Base-by-base conservation (phyloP, 331 rosid species). In the Rhamnella rubrinervis region DNA sequence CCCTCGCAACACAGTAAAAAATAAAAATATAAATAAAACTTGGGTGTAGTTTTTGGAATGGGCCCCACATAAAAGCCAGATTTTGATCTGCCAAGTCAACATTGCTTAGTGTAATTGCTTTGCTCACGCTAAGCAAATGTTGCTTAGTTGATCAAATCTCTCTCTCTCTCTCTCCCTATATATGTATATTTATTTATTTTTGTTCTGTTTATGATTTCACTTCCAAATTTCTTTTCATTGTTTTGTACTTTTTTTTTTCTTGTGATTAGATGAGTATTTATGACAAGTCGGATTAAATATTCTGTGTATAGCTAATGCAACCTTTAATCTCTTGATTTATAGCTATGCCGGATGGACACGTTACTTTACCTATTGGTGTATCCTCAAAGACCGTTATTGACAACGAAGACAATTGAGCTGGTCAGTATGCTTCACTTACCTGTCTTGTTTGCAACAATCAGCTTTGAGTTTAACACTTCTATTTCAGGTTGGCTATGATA, bases 401-500 rank as follows among this genome's bases (percentile, higher is more conserved):
- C 98, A 64, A 93, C 97, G 57, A 85, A 79, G 74, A 77, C 97
- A 62, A 93, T 93, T 74, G 96, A 93, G 84, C 85, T 93, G 97
- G 98, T 92, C 73, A 62, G 97, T 89, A 65, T 55, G 19, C 68
- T 74, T 70, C 59, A 9, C 75, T 23, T 62, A 55, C 61, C 21
- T 52, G 59, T 39, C 13, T 35, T 75, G 61, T 21, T 52, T 35
- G 28, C 18, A 40, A n/a, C 63, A 66, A 16, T 52, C 12, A 57
- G 19, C 20, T 63, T 66, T 56, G 26, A 55, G 55, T 63, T 76
- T 74, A 76, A 70, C 52, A 25, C 31, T 64, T 21, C 52, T 23
- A 73, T 81, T 67, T 84, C 66, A 92, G 97, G 98, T 93, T 79
- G 96, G 97, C 71, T 93, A 88, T 78, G 98, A 93, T 80, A 93